Percentiles rank a stretch among this genome's conserved stretches.
phyloP scores from a whole-genome alignment of 2,329 filamentous ascomycete species.

The Penicillium sp. region DNA sequence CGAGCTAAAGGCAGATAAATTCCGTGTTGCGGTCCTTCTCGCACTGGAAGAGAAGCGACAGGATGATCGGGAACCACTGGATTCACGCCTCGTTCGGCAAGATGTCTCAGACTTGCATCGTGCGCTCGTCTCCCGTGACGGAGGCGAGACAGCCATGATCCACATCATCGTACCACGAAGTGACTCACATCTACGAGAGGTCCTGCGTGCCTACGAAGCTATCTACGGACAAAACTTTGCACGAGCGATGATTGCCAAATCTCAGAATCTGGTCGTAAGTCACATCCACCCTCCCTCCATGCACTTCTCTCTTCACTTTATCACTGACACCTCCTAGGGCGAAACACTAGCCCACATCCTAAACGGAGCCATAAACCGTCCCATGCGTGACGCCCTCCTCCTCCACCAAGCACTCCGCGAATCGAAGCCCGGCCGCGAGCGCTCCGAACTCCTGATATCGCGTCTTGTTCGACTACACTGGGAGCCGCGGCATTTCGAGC shows the following conservation, averaged over 20 bases:
- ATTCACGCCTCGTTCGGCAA: slow-evolving; percentile 62
- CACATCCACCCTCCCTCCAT: background rate
- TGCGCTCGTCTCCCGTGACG: slow-evolving; percentile 68
- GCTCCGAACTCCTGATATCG: slow-evolving; percentile 84
- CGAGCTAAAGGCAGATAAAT: slow-evolving; percentile 94
- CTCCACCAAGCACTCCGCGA: slow-evolving; percentile 85
- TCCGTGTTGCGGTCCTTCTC: slow-evolving; percentile 81
- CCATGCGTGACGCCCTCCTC: slow-evolving; percentile 86
- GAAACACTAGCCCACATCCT: slow-evolving; percentile 93
- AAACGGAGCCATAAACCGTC: slow-evolving; percentile 94
- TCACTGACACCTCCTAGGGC: slow-evolving; percentile 60
- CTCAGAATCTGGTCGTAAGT: slow-evolving; percentile 87
- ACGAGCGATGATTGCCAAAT: slow-evolving; percentile 81
- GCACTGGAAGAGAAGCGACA: slow-evolving; percentile 81
- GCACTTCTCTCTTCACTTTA: background rate
- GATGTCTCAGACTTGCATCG: slow-evolving; percentile 74
- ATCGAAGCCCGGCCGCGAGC: slow-evolving; percentile 67
- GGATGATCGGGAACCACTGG: slow-evolving; percentile 71
- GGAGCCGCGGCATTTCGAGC: slow-evolving; percentile 79
- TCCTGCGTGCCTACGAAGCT: slow-evolving; percentile 74
- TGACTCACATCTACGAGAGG: slow-evolving; percentile 77
- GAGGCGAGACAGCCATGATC: slow-evolving; percentile 86
- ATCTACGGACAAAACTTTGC: slow-evolving; percentile 80
- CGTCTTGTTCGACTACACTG: slow-evolving; percentile 88
- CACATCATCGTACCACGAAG: slow-evolving; percentile 77